Conservation (phyloP, 257 asterid genomes). For the Nemophila menziesii region DNA sequence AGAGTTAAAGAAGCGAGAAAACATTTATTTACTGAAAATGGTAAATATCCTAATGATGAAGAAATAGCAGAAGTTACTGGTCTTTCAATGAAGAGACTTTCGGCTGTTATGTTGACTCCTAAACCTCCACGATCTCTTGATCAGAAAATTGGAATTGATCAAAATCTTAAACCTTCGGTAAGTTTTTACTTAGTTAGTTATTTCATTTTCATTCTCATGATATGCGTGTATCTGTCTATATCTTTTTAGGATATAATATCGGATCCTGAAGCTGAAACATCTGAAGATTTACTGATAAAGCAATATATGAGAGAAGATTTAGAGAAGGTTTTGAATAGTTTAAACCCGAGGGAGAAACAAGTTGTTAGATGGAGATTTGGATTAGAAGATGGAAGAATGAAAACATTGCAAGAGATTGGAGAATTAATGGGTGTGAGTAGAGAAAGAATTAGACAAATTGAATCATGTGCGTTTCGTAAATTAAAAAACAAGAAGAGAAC, state of each 20-base stretch:
- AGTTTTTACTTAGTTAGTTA: conserved; percentile 11
- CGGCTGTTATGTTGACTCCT: conserved; percentile 68
- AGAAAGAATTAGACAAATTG: conserved; percentile 87
- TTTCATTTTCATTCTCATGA: conserved; percentile 5
- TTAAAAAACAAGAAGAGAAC: conserved; percentile 84
- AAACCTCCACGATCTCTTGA: conserved; percentile 91
- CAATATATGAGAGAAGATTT: conserved; percentile 75
- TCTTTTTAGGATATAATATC: conserved; percentile 60
- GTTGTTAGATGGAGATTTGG: conserved; percentile 81
- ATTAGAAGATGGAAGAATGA: conserved; percentile 70
- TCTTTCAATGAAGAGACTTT: conserved; percentile 74
- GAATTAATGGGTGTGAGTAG: conserved; percentile 86
- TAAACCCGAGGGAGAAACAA: conserved; percentile 71
- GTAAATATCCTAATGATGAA: conserved; percentile 54
- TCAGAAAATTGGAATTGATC: conserved; percentile 73
- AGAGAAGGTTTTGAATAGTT: conserved; percentile 54
- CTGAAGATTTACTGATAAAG: conserved; percentile 64
- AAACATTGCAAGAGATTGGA: conserved; percentile 88
- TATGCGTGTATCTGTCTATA: conserved; percentile 2
- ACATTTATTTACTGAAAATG: conserved; percentile 52
- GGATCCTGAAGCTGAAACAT: conserved; percentile 76
- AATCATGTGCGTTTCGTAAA: conserved; percentile 73
- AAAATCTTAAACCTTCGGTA: conserved; percentile 72
- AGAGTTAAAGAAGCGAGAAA: conserved; percentile 92
- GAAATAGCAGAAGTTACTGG: conserved; percentile 87